Conservation (phyloP, 2,329 filamentous ascomycete genomes). For the Alternaria arborescens region DNA sequence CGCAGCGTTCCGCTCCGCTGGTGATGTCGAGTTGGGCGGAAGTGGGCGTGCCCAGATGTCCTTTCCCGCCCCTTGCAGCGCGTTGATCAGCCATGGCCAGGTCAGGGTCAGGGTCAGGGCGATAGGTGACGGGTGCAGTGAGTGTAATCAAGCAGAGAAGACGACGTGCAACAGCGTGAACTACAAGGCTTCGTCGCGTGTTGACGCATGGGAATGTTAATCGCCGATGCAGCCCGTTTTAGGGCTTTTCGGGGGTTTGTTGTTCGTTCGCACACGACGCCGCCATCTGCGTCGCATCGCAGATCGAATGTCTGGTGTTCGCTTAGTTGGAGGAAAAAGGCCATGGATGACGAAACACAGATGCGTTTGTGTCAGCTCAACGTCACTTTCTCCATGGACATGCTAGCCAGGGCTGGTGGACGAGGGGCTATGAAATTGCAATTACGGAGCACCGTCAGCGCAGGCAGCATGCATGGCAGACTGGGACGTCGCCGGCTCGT, state of each 20-base stretch:
- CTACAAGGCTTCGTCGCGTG: slow-evolving; percentile 1
- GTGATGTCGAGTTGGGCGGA: slow-evolving; percentile 5
- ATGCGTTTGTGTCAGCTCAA: background rate
- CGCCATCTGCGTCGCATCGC: slow-evolving; percentile 24
- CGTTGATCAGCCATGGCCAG: background rate
- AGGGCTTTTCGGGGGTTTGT: slow-evolving; percentile 2
- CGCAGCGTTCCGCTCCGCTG: slow-evolving; percentile 11
- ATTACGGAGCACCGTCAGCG: slow-evolving; percentile 4
- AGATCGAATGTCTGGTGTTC: slow-evolving; percentile 20
- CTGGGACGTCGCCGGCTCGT: background rate
- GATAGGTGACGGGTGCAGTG: background rate
- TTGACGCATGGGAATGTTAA: background rate
- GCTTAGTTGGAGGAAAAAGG: background rate
- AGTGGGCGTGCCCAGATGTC: slow-evolving; percentile 17
- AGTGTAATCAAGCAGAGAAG: background rate
- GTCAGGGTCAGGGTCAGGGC: background rate
- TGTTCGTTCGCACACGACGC: background rate
- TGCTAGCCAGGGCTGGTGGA: background rate
- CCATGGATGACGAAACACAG: background rate
- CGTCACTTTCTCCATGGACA: background rate
- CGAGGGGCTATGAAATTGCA: slow-evolving; percentile 5
- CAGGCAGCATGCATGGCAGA: background rate
- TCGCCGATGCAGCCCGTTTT: slow-evolving; percentile 11
- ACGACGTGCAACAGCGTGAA: background rate
- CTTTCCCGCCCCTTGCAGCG: slow-evolving; percentile 22